phyloP scores from a whole-genome alignment of 2,329 filamentous ascomycete genomes.

The Ophiostoma fasciatum region DNA sequence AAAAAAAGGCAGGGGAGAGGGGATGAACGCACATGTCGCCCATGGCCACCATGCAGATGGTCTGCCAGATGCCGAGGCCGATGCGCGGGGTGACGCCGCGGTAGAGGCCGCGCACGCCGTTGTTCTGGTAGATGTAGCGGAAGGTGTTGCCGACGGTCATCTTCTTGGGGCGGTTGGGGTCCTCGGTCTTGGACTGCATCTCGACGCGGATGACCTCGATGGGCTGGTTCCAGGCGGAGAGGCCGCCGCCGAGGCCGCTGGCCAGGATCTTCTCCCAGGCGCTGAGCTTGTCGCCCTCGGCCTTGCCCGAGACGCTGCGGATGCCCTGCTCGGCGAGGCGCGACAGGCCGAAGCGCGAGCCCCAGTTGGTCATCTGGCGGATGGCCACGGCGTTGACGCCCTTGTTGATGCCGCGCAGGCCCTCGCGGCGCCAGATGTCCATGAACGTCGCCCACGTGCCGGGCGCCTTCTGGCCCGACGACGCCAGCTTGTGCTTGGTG shows the following conservation, averaged over 20 bases:
- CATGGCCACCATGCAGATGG: constrained; percentile 97
- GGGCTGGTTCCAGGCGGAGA: constrained; percentile 97
- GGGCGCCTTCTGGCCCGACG: constrained; percentile 67
- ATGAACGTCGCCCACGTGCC: constrained; percentile 91
- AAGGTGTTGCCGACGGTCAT: constrained; percentile 84
- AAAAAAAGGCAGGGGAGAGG: not conserved
- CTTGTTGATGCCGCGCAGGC: constrained; percentile 91
- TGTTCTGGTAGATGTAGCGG: constrained; percentile 78
- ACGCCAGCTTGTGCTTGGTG: constrained; percentile 91
- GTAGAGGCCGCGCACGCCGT: constrained; percentile 86
- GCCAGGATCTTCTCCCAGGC: constrained; percentile 81
- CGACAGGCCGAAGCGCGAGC: constrained; percentile 84
- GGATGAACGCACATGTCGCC: constrained; percentile 75
- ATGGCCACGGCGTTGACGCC: constrained; percentile 98
- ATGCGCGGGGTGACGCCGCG: constrained; percentile 89
- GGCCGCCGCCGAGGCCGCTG: constrained; percentile 74
- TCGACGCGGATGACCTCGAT: constrained; percentile 99
- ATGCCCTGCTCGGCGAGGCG: constrained; percentile 85
- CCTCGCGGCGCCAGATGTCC: constrained; percentile 90
- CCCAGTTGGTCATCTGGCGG: constrained; percentile 99
- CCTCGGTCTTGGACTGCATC: constrained; percentile 98
- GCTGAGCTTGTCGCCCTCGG: constrained; percentile 60
- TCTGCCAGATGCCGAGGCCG: constrained; percentile 95
- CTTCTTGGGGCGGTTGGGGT: constrained; percentile 97
- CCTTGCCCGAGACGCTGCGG: constrained; percentile 63